Base-by-base conservation (phyloP, 768 basidiomycete species). In the Amanita jacksonii region DNA sequence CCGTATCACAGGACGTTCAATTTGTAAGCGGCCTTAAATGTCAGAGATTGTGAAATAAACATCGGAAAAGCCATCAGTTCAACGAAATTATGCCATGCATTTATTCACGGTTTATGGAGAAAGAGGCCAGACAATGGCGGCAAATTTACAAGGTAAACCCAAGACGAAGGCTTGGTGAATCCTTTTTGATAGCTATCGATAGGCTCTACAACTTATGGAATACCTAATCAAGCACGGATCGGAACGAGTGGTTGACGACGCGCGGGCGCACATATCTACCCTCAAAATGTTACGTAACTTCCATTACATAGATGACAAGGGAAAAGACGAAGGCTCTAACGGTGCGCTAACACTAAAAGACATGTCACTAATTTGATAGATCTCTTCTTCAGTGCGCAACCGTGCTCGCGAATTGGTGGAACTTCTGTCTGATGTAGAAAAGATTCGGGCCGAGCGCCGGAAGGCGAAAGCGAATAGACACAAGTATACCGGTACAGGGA, bases 21-120 rank as follows among this genome's bases (percentile, higher is more conserved):
- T 58, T 97, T 93, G 93, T 96, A 60, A 63, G 86, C 65, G 18
- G 18, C 10, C 12, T 9, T 23, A 39, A 32, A 13, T 46, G 8
- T 39, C 28, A 51, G 55, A 25, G 8, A 24, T 5, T 32, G 20
- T 41, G n/a, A 41, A 31, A 32, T 38, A 28, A 51, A 43, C 42
- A 15, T 37, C 24, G 13, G 31, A 28, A 2, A 58, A 96, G 92
- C 66, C 90, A 93, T 73, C 79, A 92, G 50, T 99, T 99, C 66
- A 99, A 98, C 63, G 94, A 99, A 68, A 91, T 98, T 58, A 97
- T 99, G 92, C 94, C 96, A 3, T 81, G 79, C 56, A 96, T 97
- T 53, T 98, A 96, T 62, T 74, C 80, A 7, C 78, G 90, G 20
- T 96, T 94, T 62, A 94, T 93, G 81, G 89, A 98, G 63, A 98